phyloP scores from a whole-genome alignment of 2,329 filamentous ascomycete genomes.

The Ophiostoma tasmaniense region DNA sequence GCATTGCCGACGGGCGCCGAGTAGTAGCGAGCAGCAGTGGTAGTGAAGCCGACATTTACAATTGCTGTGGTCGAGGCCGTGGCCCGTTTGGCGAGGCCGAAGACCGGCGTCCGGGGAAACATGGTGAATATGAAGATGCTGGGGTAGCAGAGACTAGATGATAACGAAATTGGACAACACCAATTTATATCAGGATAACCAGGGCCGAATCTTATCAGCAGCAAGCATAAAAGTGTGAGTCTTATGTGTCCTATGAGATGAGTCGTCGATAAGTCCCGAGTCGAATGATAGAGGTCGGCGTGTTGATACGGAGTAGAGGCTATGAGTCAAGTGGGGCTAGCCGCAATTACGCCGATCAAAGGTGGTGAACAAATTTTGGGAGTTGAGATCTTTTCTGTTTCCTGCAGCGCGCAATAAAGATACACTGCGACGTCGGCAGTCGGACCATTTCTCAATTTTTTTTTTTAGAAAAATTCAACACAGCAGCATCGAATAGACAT shows the following conservation, averaged over 20 bases:
- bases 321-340: not conserved
- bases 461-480: not conserved
- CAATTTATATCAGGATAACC: not conserved
- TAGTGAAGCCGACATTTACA: not conserved
- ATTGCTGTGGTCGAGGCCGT: not conserved
- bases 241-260: not conserved
- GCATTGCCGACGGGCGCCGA: slow-evolving; percentile 49
- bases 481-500: not conserved
- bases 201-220: not conserved
- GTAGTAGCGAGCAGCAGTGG: slow-evolving; percentile 32
- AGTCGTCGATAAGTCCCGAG: not conserved
- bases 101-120: slow-evolving; percentile 9
- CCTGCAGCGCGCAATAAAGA: not conserved
- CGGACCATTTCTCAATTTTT: too few species aligned
- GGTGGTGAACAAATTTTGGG: not conserved
- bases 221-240: not conserved
- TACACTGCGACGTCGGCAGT: not conserved
- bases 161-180: not conserved
- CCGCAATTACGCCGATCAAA: not conserved
- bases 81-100: slow-evolving; percentile 11
- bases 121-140: not conserved
- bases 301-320: not conserved
- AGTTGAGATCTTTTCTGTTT: not conserved
- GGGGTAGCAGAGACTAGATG: not conserved
- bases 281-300: not conserved